Evolutionary conservation across 75 land plant species (phyloP), one percentile per base, ranked within the genome.

Genomic region (Cupressus sempervirens): DNA sequence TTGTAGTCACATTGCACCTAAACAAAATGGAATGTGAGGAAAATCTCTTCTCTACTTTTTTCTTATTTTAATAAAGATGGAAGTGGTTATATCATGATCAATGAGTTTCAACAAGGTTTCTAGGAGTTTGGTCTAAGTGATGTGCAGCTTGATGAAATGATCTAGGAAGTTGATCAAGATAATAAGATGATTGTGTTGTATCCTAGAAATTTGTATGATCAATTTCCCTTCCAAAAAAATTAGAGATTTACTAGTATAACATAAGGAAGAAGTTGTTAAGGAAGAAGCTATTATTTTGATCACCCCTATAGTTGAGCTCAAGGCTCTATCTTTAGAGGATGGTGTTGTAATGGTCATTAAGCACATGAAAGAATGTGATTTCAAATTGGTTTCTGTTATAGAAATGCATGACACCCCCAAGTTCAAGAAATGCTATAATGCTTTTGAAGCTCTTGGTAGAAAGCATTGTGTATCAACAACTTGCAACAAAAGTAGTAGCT

Each of bases 381-480:
- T 92, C 20, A 85, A 46, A 23, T 90, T 96, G 10, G 65, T 82
- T 54, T 84, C 65, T 10, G 80, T 96, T 4, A 94, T 96, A 81
- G 95, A 91, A 80, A 9, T 85, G 84, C 90, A 96, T 72, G 90
- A 85, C 3, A 90, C 86, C 0, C 98, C 98, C 7, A 83, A 76
- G 20, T 94, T 93, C 81, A 89, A 93, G 75, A 65, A 74, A 29
- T 90, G 88, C 81, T 85, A 88, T 34, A 86, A 91, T n/a, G 92
- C 95, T 10, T 96, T 96, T 83, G 87, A 90, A 13, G 90, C 94
- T 50, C 91, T 96, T 26, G 87, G 88, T n/a, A 89, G 91, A 58
- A n/a, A 93, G 94, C 86, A 96, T 96, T 65, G 92, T 96, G 40
- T 96, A 92, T 82, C 98, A 96, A 91, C 98, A 96, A 82, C 92